Evolutionary conservation across 148 eudicot genomes (phyloP), one percentile per base, ranked within the genome.

Genomic region (Silene conica): DNA sequence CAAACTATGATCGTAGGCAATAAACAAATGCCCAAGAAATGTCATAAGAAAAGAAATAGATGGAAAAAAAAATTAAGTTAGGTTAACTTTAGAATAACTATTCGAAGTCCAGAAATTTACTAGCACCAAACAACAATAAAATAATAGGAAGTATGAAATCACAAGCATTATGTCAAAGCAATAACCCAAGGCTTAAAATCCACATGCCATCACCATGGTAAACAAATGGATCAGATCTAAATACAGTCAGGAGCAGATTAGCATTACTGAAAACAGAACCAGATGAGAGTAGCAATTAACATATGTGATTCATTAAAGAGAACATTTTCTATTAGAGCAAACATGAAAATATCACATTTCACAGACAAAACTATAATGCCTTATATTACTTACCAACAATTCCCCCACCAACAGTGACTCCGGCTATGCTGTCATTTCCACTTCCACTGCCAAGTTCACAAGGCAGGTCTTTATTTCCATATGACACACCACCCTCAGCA

Each of bases 391-490:
- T 76, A 94, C 98, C 98, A 73, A 94, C 77, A 58, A 89, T 80
- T 72, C 98, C 98, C 52, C 98, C 98, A 73, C 98, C 98, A 76
- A 89, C 80, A 67, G 91, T 88, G 18, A 90, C 80, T 25, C 84
- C 88, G 61, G 81, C 80, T 73, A 84, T 62, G 78, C 89, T 90
- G 55, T 83, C 85, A 82, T 90, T 89, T 67, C 96, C 99, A 85
- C 99, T 92, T 82, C 99, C 99, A 86, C 72, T 92, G 61, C 99
- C 97, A 77, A 92, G 91, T 82, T 90, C 96, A 89, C 99, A 96
- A 63, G 99, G 99, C 83, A 96, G 82, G 71, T 79, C 19, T 63
- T 87, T 68, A 85, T 84, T 80, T 75, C 99, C 99, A 83, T 96
- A 96, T 23, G 95, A n/a, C 70, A 77, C 67, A 67, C 99, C 97